phyloP scores from a whole-genome alignment of 495 filamentous ascomycete genomes.

The Neurospora sp. region DNA sequence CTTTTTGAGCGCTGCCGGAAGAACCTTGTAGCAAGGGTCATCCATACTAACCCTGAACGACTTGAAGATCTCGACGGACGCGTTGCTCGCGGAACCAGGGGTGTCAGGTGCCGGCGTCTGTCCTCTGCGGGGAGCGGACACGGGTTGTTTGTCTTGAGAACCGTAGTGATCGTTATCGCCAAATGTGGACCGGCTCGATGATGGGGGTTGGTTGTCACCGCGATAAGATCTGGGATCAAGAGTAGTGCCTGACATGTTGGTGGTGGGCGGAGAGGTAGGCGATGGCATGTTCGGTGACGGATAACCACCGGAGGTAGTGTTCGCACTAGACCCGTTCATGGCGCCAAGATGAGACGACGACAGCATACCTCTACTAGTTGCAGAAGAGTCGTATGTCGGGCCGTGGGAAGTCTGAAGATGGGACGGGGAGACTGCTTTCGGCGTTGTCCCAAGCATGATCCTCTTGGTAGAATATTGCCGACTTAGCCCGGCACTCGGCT shows the following conservation, averaged over 20 bases:
- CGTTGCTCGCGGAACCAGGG: conserved; percentile 31
- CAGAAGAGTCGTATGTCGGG: conserved; percentile 43
- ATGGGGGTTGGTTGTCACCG: conserved; percentile 31
- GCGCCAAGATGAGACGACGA: conserved; percentile 68
- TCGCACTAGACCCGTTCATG: conserved; percentile 53
- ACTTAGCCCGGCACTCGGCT: conserved; percentile 45
- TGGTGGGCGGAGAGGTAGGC: conserved; percentile 63
- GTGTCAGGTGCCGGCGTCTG: conserved; percentile 44
- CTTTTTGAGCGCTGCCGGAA: conserved; percentile 89
- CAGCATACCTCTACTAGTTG: conserved; percentile 49
- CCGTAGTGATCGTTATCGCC: conserved; percentile 39
- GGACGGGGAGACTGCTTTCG: conserved; percentile 70
- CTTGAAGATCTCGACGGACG: conserved; percentile 89
- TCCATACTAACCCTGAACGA: conserved; percentile 96
- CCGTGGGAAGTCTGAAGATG: conserved; percentile 51
- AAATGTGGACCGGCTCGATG: conserved; percentile 37
- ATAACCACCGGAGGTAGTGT: conserved; percentile 44
- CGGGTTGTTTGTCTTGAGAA: conserved; percentile 27
- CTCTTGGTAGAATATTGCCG: conserved; percentile 87
- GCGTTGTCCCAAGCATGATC: conserved; percentile 68
- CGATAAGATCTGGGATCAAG: conserved; percentile 48
- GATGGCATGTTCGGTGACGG: conserved; percentile 67
- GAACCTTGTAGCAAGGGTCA: conserved; percentile 92
- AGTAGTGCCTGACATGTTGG: conserved; percentile 30
- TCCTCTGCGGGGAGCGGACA: conserved; percentile 31